These are phyloP conservation scores for Acanthamoeba healyi DNA, from an alignment of 208 protist species.

Conservation along the genomic window DNA sequence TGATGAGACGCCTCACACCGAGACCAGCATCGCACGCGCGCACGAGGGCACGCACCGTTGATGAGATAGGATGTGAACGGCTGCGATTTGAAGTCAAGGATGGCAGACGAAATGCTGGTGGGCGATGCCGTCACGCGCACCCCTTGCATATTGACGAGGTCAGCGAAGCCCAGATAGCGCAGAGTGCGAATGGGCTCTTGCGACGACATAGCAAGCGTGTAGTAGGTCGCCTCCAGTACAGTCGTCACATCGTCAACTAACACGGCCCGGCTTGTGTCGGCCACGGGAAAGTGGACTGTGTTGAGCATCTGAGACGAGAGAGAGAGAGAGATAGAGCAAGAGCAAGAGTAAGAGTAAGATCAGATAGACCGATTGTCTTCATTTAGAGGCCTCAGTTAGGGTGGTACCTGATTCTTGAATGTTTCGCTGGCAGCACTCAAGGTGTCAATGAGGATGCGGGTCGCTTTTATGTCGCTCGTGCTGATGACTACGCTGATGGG, in stretches of 20 bases:
- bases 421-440: not conserved
- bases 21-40: too few relatives aligned
- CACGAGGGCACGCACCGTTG: not conserved
- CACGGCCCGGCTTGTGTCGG: not conserved
- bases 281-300: not conserved
- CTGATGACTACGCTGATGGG: not conserved
- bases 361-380: too few relatives aligned
- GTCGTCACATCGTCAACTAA: not conserved
- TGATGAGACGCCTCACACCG: too few relatives aligned
- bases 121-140: not conserved
- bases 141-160: not conserved
- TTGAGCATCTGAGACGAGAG: too few relatives aligned
- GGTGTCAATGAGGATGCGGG: not conserved
- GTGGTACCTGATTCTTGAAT: not conserved
- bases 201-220: not conserved
- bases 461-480: not conserved
- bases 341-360: too few relatives aligned
- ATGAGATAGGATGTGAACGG: not conserved
- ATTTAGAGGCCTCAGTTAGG: too few relatives aligned
- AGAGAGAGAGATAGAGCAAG: too few relatives aligned
- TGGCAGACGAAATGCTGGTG: not conserved
- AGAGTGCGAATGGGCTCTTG: not conserved
- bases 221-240: not conserved
- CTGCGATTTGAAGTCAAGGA: not conserved
- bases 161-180: constrained; percentile 3